A percentile compares a stretch with the other conserved stretches of the same genome.
Evolutionary conservation across 768 basidiomycete genomes (phyloP).

Genomic region (Boletus rubropictus): DNA sequence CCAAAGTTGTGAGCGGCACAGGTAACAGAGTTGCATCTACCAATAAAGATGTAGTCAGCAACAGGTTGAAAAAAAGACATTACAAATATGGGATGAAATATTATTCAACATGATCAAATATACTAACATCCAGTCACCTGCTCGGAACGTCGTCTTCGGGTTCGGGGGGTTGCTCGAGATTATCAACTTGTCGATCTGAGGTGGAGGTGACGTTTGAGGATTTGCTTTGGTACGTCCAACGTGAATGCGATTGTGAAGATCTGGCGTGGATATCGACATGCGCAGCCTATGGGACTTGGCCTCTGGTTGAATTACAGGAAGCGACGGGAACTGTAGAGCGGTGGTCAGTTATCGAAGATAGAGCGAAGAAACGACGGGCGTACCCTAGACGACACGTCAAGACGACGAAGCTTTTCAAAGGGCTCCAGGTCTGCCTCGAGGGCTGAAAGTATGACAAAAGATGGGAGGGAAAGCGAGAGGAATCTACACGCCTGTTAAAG

Average conservation of each 20-base stretch:
- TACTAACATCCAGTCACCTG: conserved; percentile 75
- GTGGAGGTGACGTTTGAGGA: neutral
- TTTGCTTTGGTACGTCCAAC: conserved; percentile 1
- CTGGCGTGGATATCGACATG: conserved; percentile 32
- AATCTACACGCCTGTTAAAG: conserved; percentile 47
- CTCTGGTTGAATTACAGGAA: conserved; percentile 22
- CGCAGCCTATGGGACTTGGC: conserved; percentile 22
- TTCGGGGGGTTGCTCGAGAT: conserved; percentile 70
- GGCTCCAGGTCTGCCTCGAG: conserved; percentile 61
- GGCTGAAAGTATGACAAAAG: conserved; percentile 47
- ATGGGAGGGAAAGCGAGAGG: conserved; percentile 44
- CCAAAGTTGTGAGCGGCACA: conserved; percentile 85
- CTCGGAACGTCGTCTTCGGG: conserved; percentile 57
- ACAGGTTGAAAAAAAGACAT: neutral
- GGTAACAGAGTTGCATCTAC: conserved; percentile 58
- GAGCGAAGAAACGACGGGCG: neutral
- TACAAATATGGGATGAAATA: conserved; percentile 8
- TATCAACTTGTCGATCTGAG: conserved; percentile 40
- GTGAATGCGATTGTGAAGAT: conserved; percentile 25
- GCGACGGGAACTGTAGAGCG: conserved; percentile 15
- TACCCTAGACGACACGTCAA: conserved; percentile 33
- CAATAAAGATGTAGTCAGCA: conserved; percentile 6
- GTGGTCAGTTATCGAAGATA: neutral
- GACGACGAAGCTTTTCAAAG: conserved; percentile 47
- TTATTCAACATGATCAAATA: conserved; percentile 25